Evolutionary conservation across 2,329 filamentous ascomycete species (phyloP).

Genomic region (Gyromitra esculenta): DNA sequence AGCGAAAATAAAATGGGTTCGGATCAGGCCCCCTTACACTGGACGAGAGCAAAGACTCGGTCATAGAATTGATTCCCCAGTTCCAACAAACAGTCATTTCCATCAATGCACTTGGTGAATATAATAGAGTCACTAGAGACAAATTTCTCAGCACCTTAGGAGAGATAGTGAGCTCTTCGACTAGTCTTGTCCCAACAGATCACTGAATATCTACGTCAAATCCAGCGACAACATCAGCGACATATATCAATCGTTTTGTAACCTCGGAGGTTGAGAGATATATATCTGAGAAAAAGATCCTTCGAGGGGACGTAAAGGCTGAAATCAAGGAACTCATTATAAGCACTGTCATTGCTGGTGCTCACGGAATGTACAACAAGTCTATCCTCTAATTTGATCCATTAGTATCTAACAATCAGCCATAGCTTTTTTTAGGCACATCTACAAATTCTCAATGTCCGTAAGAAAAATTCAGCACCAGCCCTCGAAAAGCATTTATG

Average conservation of each 20-base stretch:
- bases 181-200: conserved; percentile 56
- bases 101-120: conserved; percentile 61
- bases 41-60: conserved; percentile 39
- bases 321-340: conserved; percentile 56
- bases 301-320: conserved; percentile 49
- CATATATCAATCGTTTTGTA: conserved; percentile 58
- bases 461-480: conserved; percentile 1
- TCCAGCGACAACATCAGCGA: conserved; percentile 56
- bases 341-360: conserved; percentile 53
- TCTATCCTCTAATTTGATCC: background rate
- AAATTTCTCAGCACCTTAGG: conserved; percentile 58
- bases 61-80: conserved; percentile 56
- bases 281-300: conserved; percentile 53
- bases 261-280: conserved; percentile 52
- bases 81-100: conserved; percentile 58
- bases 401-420: background rate
- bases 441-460: background rate
- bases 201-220: conserved; percentile 58
- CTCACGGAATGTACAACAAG: conserved; percentile 58
- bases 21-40: background rate
- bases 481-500: conserved; percentile 13
- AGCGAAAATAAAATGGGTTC: background rate
- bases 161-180: conserved; percentile 56
- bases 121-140: conserved; percentile 55
- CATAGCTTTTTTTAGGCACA: conserved; percentile 1